Base-by-base conservation (phyloP, 768 basidiomycete species). In the Suillus americanus region DNA sequence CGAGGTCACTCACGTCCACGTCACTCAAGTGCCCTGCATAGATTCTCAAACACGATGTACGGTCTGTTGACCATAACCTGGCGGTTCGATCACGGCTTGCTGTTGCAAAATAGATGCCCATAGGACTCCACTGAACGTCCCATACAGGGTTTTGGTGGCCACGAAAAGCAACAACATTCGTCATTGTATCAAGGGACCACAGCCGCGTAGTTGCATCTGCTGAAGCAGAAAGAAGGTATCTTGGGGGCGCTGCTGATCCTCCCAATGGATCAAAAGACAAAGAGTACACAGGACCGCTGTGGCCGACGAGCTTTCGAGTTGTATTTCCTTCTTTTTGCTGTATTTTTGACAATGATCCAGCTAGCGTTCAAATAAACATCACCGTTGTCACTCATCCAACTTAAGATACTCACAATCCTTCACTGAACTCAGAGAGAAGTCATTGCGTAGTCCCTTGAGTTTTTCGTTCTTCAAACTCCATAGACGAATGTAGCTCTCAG, bases 111-210 rank as follows among this genome's bases (percentile, higher is more conserved):
- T 99, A 98, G n/a, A 96, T 87, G 5, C 97, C 96, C 82, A 94
- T 89, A 12, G 97, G 97, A 71, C 94, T 96, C 97, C 97, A 99
- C 74, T 98, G 91, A 14, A 97, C 95, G 70, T 99, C 97, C 97
- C 97, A 99, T 0, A 99, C 89, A 0, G 97, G 95, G 75, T 97
- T 96, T 73, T 96, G 90, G 70, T 99, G 97, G 0, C 97, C 97
- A 40, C 95, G 86, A 73, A 95, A 99, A 7, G 91, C 95, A 23
- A 95, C 95, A 12, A 99, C 79, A 70, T 97, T 97, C 18, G 92
- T 86, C 84, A 95, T 88, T 0, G 97, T 97, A 67, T 99, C 95
- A 76, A 98, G 80, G 6, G 95, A 97, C 97, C 97, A 99, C 23
- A 99, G 78, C 14, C 97, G 88, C 50, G 89, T 80, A 0, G 97